Evolutionary conservation across 2,329 filamentous ascomycete genomes (phyloP).

Genomic region (Cladosporium velox): DNA sequence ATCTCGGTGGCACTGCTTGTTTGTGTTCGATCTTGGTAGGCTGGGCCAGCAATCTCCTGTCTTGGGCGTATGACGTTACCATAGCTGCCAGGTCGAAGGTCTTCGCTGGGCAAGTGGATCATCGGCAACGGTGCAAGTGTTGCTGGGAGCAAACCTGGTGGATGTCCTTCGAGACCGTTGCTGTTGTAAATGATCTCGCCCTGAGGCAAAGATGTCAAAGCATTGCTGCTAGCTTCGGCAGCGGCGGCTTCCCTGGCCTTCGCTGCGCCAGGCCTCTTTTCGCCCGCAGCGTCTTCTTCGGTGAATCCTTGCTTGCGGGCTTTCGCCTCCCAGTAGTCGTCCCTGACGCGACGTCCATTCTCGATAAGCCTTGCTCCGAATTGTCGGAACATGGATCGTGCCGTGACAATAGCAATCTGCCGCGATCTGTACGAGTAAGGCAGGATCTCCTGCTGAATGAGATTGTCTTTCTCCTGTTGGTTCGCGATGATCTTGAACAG

Average conservation of each 20-base stretch:
- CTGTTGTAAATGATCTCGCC: conserved; percentile 89
- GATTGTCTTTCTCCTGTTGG: conserved; percentile 92
- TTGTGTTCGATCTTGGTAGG: conserved; percentile 85
- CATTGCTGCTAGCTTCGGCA: conserved; percentile 62
- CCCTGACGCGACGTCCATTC: conserved; percentile 84
- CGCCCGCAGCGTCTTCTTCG: conserved; percentile 90
- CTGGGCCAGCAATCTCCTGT: conserved; percentile 83
- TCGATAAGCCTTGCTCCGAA: conserved; percentile 94
- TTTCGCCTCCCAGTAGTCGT: conserved; percentile 99
- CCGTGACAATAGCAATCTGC: conserved; percentile 97
- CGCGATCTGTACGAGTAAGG: conserved; percentile 98
- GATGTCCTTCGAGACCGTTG: conserved; percentile 48
- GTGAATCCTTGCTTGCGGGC: conserved; percentile 97
- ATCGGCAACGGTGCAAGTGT: conserved; percentile 74
- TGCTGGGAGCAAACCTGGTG: conserved; percentile 53
- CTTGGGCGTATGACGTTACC: conserved; percentile 79
- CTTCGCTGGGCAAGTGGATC: conserved; percentile 79
- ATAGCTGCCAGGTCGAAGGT: conserved; percentile 79
- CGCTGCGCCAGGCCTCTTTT: conserved; percentile 89
- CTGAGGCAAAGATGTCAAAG: conserved; percentile 64
- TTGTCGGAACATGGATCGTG: conserved; percentile 96
- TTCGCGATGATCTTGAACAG: conserved; percentile 97
- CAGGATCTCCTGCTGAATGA: conserved; percentile 91
- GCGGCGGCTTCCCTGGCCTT: conserved; percentile 83
- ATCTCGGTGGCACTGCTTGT: conserved; percentile 76